Conservation (phyloP, 2,329 filamentous ascomycete species). For the Verticillium tricorpus region DNA sequence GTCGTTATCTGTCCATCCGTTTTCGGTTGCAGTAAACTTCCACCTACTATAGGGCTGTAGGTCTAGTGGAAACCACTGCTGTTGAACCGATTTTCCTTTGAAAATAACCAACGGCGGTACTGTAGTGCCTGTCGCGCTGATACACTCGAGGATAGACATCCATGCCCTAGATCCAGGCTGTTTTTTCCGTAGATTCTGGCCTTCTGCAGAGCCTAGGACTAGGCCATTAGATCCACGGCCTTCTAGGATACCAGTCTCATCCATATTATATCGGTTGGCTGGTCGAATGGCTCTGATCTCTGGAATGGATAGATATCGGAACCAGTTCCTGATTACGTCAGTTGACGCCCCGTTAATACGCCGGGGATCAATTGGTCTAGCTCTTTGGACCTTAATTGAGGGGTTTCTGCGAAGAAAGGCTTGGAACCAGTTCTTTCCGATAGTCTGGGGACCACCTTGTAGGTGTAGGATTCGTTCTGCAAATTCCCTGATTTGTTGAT, state of each 20-base stretch:
- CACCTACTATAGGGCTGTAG: neutral
- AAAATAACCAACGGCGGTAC: constrained; percentile 3
- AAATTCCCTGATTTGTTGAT: constrained; percentile 6
- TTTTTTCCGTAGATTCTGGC: neutral
- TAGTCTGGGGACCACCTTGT: neutral
- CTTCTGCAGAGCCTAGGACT: neutral
- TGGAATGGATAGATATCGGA: no score
- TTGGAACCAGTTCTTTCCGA: constrained; percentile 2
- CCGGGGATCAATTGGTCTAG: neutral
- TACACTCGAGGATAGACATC: neutral
- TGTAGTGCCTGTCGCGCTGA: neutral
- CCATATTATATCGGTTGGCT: neutral
- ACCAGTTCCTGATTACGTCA: no score
- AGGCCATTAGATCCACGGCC: neutral
- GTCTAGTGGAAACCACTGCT: constrained; percentile 3
- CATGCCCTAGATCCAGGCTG: neutral
- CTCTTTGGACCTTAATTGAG: neutral
- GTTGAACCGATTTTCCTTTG: constrained; percentile 1
- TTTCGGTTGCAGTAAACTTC: constrained; percentile 3
- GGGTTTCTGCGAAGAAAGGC: constrained; percentile 3
- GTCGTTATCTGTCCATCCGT: neutral
- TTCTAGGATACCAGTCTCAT: constrained; percentile 1
- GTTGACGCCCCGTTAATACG: no score
- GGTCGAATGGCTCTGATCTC: neutral
- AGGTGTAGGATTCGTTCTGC: constrained; percentile 1